Base-by-base conservation (phyloP, 2,329 filamentous ascomycete species). In the Calcarisporium arbuscula region DNA sequence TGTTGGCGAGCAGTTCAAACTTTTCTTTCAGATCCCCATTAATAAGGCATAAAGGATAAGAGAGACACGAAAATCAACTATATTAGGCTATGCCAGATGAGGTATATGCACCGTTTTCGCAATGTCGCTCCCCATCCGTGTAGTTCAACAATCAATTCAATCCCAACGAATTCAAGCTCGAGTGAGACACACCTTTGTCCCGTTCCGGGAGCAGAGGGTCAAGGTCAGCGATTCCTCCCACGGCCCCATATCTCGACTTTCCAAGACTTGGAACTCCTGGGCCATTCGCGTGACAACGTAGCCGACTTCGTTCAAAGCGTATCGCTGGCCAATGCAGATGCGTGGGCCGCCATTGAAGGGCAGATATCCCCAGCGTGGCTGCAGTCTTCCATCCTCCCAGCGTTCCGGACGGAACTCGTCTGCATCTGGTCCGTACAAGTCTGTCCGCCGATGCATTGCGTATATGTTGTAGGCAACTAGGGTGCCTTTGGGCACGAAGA, bases 401-500 rank as follows among this genome's bases (percentile, higher is more conserved):
- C 65, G 42, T 35, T 66, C 63, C 0, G 65, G 65, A 8, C 51
- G 53, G 42, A 64, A 67, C 23, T 61, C 53, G 2, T 58, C 46
- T 3, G 62, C 56, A 22, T 65, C 59, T 2, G 46, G 37, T 1
- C 64, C 64, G 39, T 53, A 68, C 16, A 65, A 43, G 15, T 61
- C 56, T 11, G 44, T 43, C 5, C 52, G 43, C 4, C 62, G 52
- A 34, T 67, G 64, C 53, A 67, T 58, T 2, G 46, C 19, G 43
- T 65, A 69, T 2, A 63, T 52, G 39, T 45, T 54, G 39, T 59
- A 65, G n/a, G 58, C 49, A 11, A 70, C 57, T 1, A 51, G 37
- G 2, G 58, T 57, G n/a, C 68, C 70, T 31, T 67, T 67, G 6
- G 54, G 54, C 3, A 76, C 58, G 38, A 67, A 66, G 12, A 77